Evolutionary conservation across 1,284 basidiomycete genomes (phyloP).

Genomic region (Puccinia horiana): DNA sequence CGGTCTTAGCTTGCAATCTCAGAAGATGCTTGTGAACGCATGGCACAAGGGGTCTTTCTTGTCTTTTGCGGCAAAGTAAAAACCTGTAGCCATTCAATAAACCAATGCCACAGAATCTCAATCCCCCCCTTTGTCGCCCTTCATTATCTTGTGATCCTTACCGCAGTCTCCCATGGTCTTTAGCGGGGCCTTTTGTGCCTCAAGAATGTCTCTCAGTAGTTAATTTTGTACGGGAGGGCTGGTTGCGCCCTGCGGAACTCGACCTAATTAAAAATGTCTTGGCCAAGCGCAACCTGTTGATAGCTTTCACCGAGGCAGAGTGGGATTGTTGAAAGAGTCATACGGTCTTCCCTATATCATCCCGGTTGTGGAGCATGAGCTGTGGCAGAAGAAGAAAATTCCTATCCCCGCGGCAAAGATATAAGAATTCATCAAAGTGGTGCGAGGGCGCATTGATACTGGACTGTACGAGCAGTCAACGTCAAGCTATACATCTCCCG

Average conservation of each 20-base stretch:
- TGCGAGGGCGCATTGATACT: not conserved
- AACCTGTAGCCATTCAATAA: constrained; percentile 26
- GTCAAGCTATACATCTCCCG: not conserved
- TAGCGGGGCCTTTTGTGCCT: not conserved
- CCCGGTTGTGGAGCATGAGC: constrained; percentile 18
- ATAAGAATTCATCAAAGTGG: not conserved
- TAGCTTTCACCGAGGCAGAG: not conserved
- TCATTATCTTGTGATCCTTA: constrained; percentile 3
- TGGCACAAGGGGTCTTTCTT: not conserved
- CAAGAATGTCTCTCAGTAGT: not conserved
- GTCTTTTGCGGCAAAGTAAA: constrained; percentile 20
- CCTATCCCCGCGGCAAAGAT: not conserved
- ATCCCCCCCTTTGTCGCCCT: not conserved
- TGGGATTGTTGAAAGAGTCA: not conserved
- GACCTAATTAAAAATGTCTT: not conserved
- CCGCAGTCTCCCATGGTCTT: not conserved
- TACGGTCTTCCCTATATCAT: constrained; percentile 20
- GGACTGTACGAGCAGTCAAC: not conserved
- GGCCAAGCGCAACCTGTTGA: not conserved
- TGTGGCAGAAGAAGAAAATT: not conserved
- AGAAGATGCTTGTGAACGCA: not conserved
- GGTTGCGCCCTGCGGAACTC: not conserved
- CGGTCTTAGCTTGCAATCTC: not conserved
- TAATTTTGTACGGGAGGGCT: not conserved
- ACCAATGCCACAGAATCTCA: constrained; percentile 23